Conservation (phyloP, 305 asterid species). For the Striga hermonthica region DNA sequence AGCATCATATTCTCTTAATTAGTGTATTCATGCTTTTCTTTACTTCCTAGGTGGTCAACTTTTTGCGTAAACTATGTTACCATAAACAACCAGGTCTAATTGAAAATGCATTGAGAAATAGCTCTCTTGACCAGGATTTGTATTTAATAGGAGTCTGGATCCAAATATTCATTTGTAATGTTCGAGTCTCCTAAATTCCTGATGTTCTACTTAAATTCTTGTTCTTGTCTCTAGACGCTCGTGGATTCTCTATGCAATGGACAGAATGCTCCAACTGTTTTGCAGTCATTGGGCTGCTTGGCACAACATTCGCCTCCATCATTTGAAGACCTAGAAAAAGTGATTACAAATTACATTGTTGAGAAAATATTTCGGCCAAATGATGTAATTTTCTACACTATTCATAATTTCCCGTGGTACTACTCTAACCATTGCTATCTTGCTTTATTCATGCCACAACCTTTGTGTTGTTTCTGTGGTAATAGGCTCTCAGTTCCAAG, state of each 20-base stretch:
- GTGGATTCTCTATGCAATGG: constrained; percentile 55
- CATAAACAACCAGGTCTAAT: constrained; percentile 22
- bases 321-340: constrained; percentile 60
- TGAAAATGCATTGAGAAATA: constrained; percentile 19
- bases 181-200: constrained; percentile 22
- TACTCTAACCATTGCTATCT: constrained; percentile 28
- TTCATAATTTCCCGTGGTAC: constrained; percentile 23
- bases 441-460: constrained; percentile 6
- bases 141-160: background rate
- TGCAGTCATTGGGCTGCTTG: constrained; percentile 79
- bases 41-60: constrained; percentile 30
- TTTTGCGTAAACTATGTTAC: constrained; percentile 12
- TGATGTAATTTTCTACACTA: constrained; percentile 46
- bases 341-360: constrained; percentile 49
- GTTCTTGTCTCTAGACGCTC: constrained; percentile 45
- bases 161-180: constrained; percentile 23
- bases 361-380: constrained; percentile 62
- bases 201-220: constrained; percentile 28
- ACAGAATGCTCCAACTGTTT: constrained; percentile 56
- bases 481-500: constrained; percentile 48
- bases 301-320: constrained; percentile 59
- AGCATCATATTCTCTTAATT: constrained; percentile 20
- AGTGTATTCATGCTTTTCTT: constrained; percentile 17
- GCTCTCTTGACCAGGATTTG: background rate
- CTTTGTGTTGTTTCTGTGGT: constrained; percentile 33